Evolutionary conservation across 148 eudicot genomes (phyloP).

Genomic region (Polygonum maritimum): DNA sequence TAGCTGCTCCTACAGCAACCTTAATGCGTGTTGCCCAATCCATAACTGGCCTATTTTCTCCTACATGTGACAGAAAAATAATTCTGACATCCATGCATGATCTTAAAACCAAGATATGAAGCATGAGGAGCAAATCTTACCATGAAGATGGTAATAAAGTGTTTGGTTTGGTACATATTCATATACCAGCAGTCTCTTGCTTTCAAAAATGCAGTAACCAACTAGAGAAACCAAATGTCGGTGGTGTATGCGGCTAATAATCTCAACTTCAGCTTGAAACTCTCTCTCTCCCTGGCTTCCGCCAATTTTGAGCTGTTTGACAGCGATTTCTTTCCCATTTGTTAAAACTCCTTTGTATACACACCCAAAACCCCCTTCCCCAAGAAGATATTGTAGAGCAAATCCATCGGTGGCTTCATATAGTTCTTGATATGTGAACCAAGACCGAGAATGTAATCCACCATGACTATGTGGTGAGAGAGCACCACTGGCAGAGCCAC

Average conservation of each 20-base stretch:
- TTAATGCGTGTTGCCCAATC: constrained; percentile 71
- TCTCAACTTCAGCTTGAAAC: constrained; percentile 67
- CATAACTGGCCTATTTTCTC: constrained; percentile 44
- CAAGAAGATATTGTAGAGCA: constrained; percentile 46
- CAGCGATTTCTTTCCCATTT: constrained; percentile 58
- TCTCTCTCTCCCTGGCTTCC: constrained; percentile 69
- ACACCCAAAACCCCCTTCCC: constrained; percentile 72
- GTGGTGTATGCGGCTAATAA: constrained; percentile 63
- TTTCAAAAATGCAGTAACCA: constrained; percentile 62
- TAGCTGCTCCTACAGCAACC: constrained; percentile 86
- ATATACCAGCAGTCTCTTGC: constrained; percentile 54
- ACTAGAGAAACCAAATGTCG: constrained; percentile 71
- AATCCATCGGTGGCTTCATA: constrained; percentile 49
- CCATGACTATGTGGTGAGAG: constrained; percentile 34
- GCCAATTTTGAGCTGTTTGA: constrained; percentile 56
- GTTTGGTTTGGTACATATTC: constrained; percentile 66
- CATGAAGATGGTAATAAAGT: constrained; percentile 67
- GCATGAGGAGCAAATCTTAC: constrained; percentile 24
- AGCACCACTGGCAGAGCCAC: constrained; percentile 24
- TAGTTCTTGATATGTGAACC: constrained; percentile 55
- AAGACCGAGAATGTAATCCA: constrained; percentile 46
- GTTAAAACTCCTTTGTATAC: constrained; percentile 51
- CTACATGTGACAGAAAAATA: constrained; percentile 17
- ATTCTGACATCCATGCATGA: constrained; percentile 3
- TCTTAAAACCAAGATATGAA: constrained; percentile 1